Base-by-base conservation (phyloP, 139 green algal genomes). In the Tetradesmus obliquus region DNA sequence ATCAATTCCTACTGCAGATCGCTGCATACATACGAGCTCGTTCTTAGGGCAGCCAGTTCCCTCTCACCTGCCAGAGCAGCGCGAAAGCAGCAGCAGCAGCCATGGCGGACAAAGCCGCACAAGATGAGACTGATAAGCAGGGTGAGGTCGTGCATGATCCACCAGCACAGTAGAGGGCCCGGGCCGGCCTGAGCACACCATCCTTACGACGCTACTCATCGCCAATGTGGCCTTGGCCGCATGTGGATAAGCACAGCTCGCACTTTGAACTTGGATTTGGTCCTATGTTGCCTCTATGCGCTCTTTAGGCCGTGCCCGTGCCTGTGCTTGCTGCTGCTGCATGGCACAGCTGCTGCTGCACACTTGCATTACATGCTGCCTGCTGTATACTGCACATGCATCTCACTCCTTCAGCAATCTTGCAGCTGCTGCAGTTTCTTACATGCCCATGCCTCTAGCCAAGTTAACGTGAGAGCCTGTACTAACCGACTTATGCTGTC, bases 31-130 rank as follows among this genome's bases (percentile, higher is more conserved):
- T 20, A 10, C 2, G n/a, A 24, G 17, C 66, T 12, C 66, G 15
- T 24, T 76, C 66, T 76, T 76, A 76, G 66, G 66, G 66, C 66
- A 76, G 66, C 66, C 66, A 76, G 66, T 76, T 76, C 66, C 66
- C 66, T 76, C 66, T 3, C 66, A 76, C 66, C 66, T 76, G 66
- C 66, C 66, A 24, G 66, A 76, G 17, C 66, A 76, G 66, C 66
- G 66, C 66, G 66, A 76, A 76, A 24, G 66, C 66, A 76, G 66
- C 66, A 76, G 79, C 79, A 84, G 79, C 79, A 84, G 79, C 79
- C 79, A 84, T 84, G 79, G 32, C 79, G n/a, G 79, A 54, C 32
- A 54, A 54, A 20, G 19, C 20, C 12, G 79, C 32, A 84, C 32
- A 55, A 13, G 79, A 84, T 84, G 66, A 76, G 66, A 76, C 66